Percentiles rank a stretch among this genome's conserved stretches.
Evolutionary conservation across 1,139 yeast species (phyloP).

Genomic region (Zygosaccharomyces pseudobailii): DNA sequence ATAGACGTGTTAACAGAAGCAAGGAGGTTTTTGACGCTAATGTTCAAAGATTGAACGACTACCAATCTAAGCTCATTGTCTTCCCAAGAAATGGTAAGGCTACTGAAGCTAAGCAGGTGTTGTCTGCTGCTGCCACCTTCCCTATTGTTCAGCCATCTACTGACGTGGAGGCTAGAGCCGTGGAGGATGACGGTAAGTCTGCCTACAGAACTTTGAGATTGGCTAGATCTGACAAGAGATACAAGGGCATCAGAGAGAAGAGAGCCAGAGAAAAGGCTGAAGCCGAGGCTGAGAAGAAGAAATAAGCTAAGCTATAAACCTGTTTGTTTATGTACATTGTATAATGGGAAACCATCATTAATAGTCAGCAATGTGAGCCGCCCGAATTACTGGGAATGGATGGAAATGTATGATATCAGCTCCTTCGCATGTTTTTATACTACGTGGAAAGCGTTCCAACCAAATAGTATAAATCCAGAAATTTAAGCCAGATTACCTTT

Average conservation of each 20-base stretch:
- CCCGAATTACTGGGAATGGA: not conserved
- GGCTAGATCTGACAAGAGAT: slow-evolving; percentile 92
- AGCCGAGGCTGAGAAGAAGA: slow-evolving; percentile 99
- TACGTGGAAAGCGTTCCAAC: too few relatives aligned
- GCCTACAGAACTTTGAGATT: slow-evolving; percentile 95
- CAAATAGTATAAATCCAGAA: not conserved
- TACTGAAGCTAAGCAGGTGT: slow-evolving; percentile 74
- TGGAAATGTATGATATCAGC: not conserved
- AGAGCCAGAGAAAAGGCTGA: slow-evolving; percentile 96
- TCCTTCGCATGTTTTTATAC: too few relatives aligned
- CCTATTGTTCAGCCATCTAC: slow-evolving; percentile 78
- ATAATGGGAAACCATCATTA: slow-evolving; percentile 32
- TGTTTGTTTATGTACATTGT: slow-evolving; percentile 27
- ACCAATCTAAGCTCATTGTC: slow-evolving; percentile 91
- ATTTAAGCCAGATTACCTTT: not conserved
- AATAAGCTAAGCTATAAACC: slow-evolving; percentile 44
- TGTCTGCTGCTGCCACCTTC: slow-evolving; percentile 75
- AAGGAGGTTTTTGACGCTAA: slow-evolving; percentile 92
- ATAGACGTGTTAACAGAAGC: slow-evolving; percentile 99
- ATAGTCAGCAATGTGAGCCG: slow-evolving; percentile 4
- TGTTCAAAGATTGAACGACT: slow-evolving; percentile 95
- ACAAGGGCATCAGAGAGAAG: slow-evolving; percentile 95
- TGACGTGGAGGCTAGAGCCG: slow-evolving; percentile 85
- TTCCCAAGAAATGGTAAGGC: slow-evolving; percentile 87
- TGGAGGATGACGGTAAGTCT: slow-evolving; percentile 66